Percentiles rank a stretch among this genome's conserved stretches.
phyloP scores from a whole-genome alignment of 2,329 filamentous ascomycete species.

The Sarocladium strictum region DNA sequence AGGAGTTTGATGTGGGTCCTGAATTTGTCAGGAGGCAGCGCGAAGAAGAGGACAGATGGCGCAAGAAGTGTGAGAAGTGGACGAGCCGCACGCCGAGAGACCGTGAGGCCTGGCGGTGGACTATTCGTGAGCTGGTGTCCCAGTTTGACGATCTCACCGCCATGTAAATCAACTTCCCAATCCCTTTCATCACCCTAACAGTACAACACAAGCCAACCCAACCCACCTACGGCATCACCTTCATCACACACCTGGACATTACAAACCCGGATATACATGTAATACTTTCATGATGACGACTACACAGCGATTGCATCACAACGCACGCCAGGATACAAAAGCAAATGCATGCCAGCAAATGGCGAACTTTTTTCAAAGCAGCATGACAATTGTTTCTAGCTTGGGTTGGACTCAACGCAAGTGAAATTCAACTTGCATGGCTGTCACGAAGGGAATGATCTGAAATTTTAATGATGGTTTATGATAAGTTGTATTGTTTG shows the following conservation, averaged over 20 bases:
- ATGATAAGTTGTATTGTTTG: conserved; percentile 12
- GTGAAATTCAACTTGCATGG: background rate
- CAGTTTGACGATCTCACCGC: conserved; percentile 33
- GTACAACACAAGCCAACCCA: no score
- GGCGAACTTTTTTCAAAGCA: background rate
- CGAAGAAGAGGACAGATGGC: conserved; percentile 89
- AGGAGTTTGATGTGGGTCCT: conserved; percentile 96
- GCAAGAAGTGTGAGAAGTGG: conserved; percentile 83
- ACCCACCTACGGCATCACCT: background rate
- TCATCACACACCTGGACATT: conserved; percentile 1
- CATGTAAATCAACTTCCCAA: conserved; percentile 15
- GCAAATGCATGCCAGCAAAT: background rate
- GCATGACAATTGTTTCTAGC: background rate
- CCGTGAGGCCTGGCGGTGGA: conserved; percentile 70
- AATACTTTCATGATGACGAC: conserved; percentile 8
- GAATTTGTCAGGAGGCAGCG: conserved; percentile 85
- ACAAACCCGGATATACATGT: conserved; percentile 5
- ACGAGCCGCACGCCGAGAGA: conserved; percentile 53
- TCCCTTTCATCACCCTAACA: no score
- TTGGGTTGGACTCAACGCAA: no score
- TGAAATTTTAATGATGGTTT: conserved; percentile 3
- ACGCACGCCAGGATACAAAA: conserved; percentile 1
- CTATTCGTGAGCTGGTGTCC: conserved; percentile 55
- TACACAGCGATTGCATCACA: conserved; percentile 5
- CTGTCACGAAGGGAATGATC: background rate